Percentiles rank a stretch among this genome's conserved stretches.
phyloP scores from a whole-genome alignment of 2,329 filamentous ascomycete genomes.

The Sarocladiaceae sp. region DNA sequence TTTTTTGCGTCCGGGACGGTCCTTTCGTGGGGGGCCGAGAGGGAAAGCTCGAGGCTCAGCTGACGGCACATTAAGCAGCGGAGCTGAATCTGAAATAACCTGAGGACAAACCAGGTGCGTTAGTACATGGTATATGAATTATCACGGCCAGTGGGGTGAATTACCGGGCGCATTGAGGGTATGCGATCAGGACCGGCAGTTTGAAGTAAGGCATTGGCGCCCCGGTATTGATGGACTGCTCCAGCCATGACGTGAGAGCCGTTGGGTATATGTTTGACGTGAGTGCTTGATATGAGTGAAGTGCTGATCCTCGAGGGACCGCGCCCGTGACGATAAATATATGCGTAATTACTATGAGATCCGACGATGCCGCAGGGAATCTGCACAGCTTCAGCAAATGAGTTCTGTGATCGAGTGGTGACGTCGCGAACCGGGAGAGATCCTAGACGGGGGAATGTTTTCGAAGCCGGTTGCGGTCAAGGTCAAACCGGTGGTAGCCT shows the following conservation, averaged over 20 bases:
- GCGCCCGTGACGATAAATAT: no score
- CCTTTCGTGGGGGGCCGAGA: background rate
- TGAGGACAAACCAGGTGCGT: no score
- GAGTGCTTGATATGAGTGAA: background rate
- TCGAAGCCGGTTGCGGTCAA: background rate
- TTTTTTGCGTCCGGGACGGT: background rate
- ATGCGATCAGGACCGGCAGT: background rate
- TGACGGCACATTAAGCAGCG: constrained; percentile 1
- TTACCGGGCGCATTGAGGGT: constrained; percentile 3
- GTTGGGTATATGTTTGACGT: background rate
- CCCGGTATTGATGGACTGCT: constrained; percentile 1
- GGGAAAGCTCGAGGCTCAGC: background rate
- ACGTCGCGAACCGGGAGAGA: background rate
- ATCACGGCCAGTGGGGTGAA: no score
- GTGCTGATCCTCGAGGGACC: constrained; percentile 3
- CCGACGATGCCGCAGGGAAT: no score
- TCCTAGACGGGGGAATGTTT: background rate
- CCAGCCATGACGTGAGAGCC: background rate
- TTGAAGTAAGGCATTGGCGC: background rate
- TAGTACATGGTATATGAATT: no score
- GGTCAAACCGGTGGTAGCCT: no score
- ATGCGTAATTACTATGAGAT: no score
- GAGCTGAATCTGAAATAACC: background rate
- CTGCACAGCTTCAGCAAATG: no score
- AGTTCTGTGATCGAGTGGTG: no score